Evolutionary conservation across 257 asterid genomes (phyloP).

Genomic region (Lycium barbarum): DNA sequence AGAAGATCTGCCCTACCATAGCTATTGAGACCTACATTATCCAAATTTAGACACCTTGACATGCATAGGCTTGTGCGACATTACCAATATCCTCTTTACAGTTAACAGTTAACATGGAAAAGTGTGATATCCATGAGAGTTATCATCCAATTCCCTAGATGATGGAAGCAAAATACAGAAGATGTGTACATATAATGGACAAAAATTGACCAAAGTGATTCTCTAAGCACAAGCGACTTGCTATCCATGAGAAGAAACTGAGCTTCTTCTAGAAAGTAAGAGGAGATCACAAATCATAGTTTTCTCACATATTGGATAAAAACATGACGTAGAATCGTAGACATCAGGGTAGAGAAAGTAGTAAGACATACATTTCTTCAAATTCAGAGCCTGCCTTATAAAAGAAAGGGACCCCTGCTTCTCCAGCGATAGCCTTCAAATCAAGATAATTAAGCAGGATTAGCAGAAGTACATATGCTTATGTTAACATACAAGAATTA

Average conservation of each 20-base stretch:
- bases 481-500: not conserved
- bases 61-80: not conserved
- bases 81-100: constrained; percentile 8
- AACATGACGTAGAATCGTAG: not conserved
- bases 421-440: constrained; percentile 97
- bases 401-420: constrained; percentile 98
- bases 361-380: constrained; percentile 83
- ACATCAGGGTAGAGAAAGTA: constrained; percentile 14
- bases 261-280: constrained; percentile 17
- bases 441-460: constrained; percentile 32
- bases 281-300: not conserved
- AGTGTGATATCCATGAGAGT: constrained; percentile 2
- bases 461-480: constrained; percentile 16
- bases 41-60: not conserved
- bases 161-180: constrained; percentile 5
- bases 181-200: not conserved
- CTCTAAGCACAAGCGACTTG: not conserved
- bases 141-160: constrained; percentile 18
- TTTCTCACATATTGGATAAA: constrained; percentile 12
- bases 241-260: constrained; percentile 9
- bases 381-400: constrained; percentile 97
- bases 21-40: not conserved
- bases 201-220: not conserved
- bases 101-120: constrained; percentile 10
- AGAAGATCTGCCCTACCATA: constrained; percentile 6